Conservation (phyloP, 768 basidiomycete genomes). For the Grammothele lineata region DNA sequence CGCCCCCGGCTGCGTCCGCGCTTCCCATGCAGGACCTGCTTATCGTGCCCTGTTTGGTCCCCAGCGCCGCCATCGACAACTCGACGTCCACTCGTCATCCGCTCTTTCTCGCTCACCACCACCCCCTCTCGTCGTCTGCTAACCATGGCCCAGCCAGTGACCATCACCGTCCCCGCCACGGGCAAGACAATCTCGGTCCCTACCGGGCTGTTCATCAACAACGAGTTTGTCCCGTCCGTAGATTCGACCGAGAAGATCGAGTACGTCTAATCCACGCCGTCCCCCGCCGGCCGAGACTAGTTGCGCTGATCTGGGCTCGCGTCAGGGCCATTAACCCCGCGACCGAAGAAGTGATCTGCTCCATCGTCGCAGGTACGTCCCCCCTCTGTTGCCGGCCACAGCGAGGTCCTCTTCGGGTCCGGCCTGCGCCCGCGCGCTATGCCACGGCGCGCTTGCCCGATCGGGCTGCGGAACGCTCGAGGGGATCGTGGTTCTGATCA, state of each 20-base stretch:
- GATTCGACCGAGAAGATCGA: constrained; percentile 62
- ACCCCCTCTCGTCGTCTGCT: constrained; percentile 3
- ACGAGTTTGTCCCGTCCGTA: constrained; percentile 76
- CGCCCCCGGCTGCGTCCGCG: no score
- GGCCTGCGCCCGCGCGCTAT: background rate
- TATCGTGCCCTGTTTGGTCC: no score
- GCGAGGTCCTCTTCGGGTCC: background rate
- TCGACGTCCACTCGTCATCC: no score
- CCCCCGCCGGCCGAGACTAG: background rate
- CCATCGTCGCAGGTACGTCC: constrained; percentile 48
- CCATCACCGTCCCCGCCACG: constrained; percentile 24
- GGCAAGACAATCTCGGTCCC: constrained; percentile 50
- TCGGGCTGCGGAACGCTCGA: background rate
- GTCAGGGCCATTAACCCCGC: constrained; percentile 74
- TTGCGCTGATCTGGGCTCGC: constrained; percentile 4
- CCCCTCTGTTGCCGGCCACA: background rate
- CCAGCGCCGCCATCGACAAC: no score
- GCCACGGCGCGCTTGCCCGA: background rate
- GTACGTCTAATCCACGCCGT: constrained; percentile 36
- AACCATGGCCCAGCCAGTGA: constrained; percentile 19
- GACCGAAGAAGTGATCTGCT: constrained; percentile 70
- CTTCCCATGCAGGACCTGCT: no score
- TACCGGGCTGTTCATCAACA: constrained; percentile 89
- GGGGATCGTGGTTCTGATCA: no score
- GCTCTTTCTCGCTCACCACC: constrained; percentile 4